Percentiles rank a stretch among this genome's conserved stretches.
phyloP scores from a whole-genome alignment of 2,329 filamentous ascomycete genomes.

The Xylariaceae sp. region DNA sequence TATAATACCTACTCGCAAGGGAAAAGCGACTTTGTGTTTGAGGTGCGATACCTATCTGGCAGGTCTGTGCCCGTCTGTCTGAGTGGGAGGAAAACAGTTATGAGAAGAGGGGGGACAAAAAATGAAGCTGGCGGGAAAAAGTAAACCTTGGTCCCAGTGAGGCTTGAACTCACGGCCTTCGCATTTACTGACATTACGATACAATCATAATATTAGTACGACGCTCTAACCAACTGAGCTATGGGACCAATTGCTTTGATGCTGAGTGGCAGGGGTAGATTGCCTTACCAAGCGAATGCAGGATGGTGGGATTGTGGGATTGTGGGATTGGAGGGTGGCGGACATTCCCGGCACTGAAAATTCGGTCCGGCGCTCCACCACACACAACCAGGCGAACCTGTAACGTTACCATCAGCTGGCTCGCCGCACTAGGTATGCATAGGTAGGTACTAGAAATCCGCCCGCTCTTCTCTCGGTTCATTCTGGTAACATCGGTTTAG shows the following conservation, averaged over 20 bases:
- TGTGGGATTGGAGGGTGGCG: background rate
- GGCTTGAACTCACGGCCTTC: slow-evolving; percentile 2
- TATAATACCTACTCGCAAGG: too few relatives aligned
- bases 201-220: background rate
- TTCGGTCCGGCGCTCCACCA: background rate
- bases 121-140: background rate
- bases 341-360: background rate
- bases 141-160: background rate
- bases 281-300: background rate
- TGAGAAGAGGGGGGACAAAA: background rate
- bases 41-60: too few relatives aligned
- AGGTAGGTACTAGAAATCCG: too few relatives aligned
- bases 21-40: too few relatives aligned
- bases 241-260: background rate
- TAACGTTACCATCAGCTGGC: background rate
- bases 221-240: slow-evolving; percentile 2
- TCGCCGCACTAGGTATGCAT: background rate
- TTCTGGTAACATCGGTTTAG: too few relatives aligned
- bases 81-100: too few relatives aligned
- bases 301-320: background rate
- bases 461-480: too few relatives aligned
- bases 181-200: background rate
- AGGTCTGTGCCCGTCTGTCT: too few relatives aligned
- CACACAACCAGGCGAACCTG: background rate
- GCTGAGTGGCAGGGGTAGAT: background rate